phyloP scores from a whole-genome alignment of 495 filamentous ascomycete genomes.

The Penicillium verhagenii region DNA sequence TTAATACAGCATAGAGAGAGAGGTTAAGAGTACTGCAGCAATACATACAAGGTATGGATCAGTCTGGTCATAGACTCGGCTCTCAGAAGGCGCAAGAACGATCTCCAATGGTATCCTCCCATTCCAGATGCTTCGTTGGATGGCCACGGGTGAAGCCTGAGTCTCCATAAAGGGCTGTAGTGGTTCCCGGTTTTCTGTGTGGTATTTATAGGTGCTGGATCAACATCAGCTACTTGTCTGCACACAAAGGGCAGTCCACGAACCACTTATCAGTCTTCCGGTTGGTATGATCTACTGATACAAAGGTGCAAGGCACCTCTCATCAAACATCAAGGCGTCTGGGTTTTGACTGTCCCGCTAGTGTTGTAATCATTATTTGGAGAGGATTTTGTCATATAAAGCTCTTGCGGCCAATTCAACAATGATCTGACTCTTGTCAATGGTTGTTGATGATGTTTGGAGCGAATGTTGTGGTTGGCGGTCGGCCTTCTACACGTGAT shows the following conservation, averaged over 20 bases:
- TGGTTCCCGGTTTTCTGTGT: background rate
- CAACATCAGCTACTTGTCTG: background rate
- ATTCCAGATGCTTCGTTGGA: constrained; percentile 51
- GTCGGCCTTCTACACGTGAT: background rate
- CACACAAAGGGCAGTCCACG: background rate
- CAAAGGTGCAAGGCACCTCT: constrained; percentile 3
- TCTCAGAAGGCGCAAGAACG: constrained; percentile 51
- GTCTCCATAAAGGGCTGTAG: constrained; percentile 18
- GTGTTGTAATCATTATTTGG: constrained; percentile 50
- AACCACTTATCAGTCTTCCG: background rate
- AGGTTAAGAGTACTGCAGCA: background rate
- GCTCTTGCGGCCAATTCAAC: background rate
- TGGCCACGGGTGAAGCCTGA: constrained; percentile 25
- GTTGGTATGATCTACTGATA: constrained; percentile 2
- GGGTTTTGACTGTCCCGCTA: constrained; percentile 27
- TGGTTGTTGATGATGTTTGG: constrained; percentile 4
- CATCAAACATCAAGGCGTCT: constrained; percentile 7
- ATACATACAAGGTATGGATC: constrained; percentile 52
- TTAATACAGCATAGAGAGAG: constrained; percentile 7
- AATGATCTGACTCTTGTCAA: background rate
- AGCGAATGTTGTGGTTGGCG: background rate
- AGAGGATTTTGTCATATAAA: background rate
- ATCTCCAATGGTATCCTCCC: constrained; percentile 54
- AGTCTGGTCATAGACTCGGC: constrained; percentile 52
- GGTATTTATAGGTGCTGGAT: background rate